Base-by-base conservation (phyloP, 139 green algal species). In the Chlamydomonas sphaeroides region DNA sequence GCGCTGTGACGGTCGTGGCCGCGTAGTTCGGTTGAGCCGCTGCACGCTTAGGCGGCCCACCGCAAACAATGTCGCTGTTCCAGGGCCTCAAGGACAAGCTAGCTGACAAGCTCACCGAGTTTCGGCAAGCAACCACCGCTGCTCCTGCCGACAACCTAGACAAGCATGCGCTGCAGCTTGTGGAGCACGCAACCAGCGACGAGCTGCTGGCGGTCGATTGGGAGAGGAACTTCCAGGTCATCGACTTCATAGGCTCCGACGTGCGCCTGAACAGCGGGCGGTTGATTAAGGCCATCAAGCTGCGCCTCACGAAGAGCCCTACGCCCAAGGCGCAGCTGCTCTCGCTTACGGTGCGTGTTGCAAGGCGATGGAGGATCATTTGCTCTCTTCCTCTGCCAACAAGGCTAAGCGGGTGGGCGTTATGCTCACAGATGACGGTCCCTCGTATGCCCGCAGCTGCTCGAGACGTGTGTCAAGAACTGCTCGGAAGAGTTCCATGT, bases 381-480 rank as follows among this genome's bases (percentile, higher is more conserved):
- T n/a, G n/a, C n/a, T n/a, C n/a, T n/a, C n/a, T n/a, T n/a, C n/a
- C n/a, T n/a, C n/a, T n/a, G n/a, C n/a, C n/a, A n/a, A 45, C 18
- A 41, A 17, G 25, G 25, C 15, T 73, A 20, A 7, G 23, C 11
- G 45, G 11, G 14, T 21, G 45, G 45, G 45, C 45, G 10, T 53
- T 53, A 14, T 14, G 14, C 11, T 10, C 14, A 14, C 45, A 53
- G 45, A 53, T 53, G 45, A 10, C 45, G 45, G 10, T 53, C 45
- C 11, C 41, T 21, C 30, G 36, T 36, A 0, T 3, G 20, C 28
- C 65, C 33, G 0, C 83, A 90, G 88, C 80, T 89, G 45, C 82
- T 94, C 25, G 91, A 94, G 67, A 88, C 87, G 26, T 91, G 88
- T 70, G 85, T 94, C 45, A 92, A 93, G 75, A 94, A 94, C 83